Evolutionary conservation across 176 grass and related monocot genomes (phyloP).

Genomic region (Pharus latifolius): DNA sequence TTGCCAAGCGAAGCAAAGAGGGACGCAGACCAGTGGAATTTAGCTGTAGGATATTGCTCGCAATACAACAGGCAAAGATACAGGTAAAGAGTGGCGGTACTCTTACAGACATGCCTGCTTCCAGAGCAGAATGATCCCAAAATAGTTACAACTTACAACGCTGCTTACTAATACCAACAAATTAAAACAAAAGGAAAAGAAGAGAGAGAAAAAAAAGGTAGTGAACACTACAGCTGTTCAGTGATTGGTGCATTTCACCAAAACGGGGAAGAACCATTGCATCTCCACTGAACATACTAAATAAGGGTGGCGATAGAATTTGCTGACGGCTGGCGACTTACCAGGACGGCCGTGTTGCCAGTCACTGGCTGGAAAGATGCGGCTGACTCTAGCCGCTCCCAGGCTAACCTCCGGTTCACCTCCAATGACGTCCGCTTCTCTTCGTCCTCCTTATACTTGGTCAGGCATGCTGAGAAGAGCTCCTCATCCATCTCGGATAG

Average conservation of each 20-base stretch:
- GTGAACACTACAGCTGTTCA: neutral
- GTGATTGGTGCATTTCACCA: constrained; percentile 12
- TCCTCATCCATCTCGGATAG: constrained; percentile 78
- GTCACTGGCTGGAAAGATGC: constrained; percentile 79
- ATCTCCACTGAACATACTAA: constrained; percentile 1
- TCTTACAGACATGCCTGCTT: constrained; percentile 35
- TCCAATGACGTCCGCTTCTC: constrained; percentile 26
- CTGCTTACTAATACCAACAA: constrained; percentile 9
- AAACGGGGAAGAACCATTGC: constrained; percentile 6
- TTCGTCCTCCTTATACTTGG: constrained; percentile 71
- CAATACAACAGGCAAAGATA: constrained; percentile 25
- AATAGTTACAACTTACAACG: constrained; percentile 42
- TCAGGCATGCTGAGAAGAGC: constrained; percentile 46
- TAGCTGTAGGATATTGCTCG: constrained; percentile 4
- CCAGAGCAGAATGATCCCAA: constrained; percentile 9
- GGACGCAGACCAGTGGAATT: neutral
- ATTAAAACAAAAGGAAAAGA: neutral
- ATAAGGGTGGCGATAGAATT: constrained; percentile 23
- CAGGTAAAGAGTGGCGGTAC: constrained; percentile 4
- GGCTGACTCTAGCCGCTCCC: constrained; percentile 66
- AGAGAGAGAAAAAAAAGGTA: neutral
- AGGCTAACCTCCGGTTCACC: constrained; percentile 43
- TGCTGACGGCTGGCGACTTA: constrained; percentile 28
- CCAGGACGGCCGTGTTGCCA: constrained; percentile 75
- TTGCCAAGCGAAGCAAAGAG: neutral